phyloP scores from a whole-genome alignment of 2,329 filamentous ascomycete genomes.

The Fusarium veterinarium region DNA sequence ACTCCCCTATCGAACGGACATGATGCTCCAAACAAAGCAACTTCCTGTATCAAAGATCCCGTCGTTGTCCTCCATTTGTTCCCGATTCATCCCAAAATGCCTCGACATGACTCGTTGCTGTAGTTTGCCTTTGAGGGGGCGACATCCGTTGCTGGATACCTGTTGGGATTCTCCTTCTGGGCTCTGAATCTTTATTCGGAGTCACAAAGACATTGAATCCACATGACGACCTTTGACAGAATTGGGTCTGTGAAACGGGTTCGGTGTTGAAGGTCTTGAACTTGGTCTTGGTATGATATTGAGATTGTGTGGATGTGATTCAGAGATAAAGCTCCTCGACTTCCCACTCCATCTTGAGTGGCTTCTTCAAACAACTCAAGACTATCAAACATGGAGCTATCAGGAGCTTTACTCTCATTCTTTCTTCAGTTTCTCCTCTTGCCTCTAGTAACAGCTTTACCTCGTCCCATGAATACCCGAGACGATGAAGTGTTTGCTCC shows the following conservation, averaged over 20 bases:
- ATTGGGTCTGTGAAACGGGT: constrained; percentile 20
- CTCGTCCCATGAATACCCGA: background rate
- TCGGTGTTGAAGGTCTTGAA: constrained; percentile 18
- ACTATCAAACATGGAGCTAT: constrained; percentile 17
- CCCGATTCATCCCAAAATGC: constrained; percentile 3
- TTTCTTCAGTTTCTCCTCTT: background rate
- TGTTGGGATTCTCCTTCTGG: background rate
- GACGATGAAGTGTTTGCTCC: constrained; percentile 55
- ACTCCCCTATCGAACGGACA: background rate
- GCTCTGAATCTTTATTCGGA: constrained; percentile 14
- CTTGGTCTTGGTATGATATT: background rate
- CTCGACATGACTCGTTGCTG: constrained; percentile 21
- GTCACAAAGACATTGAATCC: constrained; percentile 38
- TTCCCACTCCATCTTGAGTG: background rate
- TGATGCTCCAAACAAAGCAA: constrained; percentile 19
- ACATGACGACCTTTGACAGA: background rate
- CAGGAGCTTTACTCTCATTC: too few relatives aligned
- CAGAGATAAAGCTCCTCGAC: constrained; percentile 12
- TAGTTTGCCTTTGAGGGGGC: background rate
- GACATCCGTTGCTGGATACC: constrained; percentile 7
- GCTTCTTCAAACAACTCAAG: background rate
- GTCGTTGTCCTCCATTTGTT: constrained; percentile 27
- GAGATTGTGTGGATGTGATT: too few relatives aligned
- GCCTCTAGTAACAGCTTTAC: background rate
- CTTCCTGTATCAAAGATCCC: constrained; percentile 20